These are phyloP conservation scores for Didymella sp. DNA, from an alignment of 2,329 filamentous ascomycete species.

Conservation along the genomic window DNA sequence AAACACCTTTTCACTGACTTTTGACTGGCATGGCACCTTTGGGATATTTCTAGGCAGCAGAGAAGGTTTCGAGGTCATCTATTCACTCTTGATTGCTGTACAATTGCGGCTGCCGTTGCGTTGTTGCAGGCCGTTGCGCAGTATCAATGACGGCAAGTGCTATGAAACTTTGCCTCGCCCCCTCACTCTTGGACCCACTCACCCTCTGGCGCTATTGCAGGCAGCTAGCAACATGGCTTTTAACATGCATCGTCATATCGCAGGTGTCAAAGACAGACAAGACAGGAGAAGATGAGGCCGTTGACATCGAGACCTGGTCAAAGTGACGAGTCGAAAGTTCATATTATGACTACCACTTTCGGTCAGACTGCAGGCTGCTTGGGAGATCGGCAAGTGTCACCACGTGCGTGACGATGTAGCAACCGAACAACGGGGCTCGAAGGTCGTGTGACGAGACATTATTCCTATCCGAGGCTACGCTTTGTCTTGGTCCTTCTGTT, in stretches of 20 bases:
- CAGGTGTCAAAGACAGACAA: background rate
- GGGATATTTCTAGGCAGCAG: conserved; percentile 8
- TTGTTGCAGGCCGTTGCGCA: conserved; percentile 8
- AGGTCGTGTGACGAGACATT: conserved; percentile 7
- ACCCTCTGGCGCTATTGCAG: conserved; percentile 4
- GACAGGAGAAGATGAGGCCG: background rate
- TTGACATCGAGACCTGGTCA: background rate
- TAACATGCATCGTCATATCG: background rate
- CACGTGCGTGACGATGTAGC: background rate
- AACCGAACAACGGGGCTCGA: background rate
- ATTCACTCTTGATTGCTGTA: background rate
- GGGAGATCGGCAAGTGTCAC: background rate
- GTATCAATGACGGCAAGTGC: conserved; percentile 14
- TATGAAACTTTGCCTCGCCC: conserved; percentile 16
- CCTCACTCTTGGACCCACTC: conserved; percentile 13
- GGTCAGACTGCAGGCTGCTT: background rate
- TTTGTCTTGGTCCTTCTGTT: too few relatives aligned
- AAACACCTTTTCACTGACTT: background rate
- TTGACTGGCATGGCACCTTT: conserved; percentile 1
- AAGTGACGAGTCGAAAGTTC: background rate
- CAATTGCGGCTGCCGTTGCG: conserved; percentile 1
- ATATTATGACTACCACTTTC: background rate
- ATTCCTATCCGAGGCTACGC: background rate
- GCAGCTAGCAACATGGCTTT: conserved; percentile 6
- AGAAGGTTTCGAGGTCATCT: background rate